These are phyloP conservation scores for Pyrenochaeta sp. DNA, from an alignment of 2,329 filamentous ascomycete genomes.

Conservation along the genomic window DNA sequence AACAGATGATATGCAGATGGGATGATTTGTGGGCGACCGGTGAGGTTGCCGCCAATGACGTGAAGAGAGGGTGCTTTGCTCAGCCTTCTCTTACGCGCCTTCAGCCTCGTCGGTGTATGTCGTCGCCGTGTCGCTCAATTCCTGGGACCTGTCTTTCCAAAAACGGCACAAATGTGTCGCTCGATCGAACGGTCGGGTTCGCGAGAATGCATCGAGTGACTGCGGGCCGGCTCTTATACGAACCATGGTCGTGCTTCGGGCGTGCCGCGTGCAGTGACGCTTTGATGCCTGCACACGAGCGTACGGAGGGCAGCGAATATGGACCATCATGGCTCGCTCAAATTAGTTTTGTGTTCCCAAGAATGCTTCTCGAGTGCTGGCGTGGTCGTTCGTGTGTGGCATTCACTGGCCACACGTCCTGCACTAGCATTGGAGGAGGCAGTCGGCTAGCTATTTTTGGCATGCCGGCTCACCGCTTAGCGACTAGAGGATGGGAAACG, in stretches of 20 bases:
- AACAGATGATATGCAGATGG: constrained; percentile 4
- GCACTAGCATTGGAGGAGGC: constrained; percentile 9
- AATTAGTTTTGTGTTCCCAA: constrained; percentile 10
- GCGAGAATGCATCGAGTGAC: not conserved
- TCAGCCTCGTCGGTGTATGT: constrained; percentile 19
- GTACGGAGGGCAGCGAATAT: no score
- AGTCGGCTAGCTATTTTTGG: constrained; percentile 11
- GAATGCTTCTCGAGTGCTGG: constrained; percentile 19
- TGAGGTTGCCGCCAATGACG: constrained; percentile 21
- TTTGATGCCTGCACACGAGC: constrained; percentile 4
- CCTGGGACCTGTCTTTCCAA: not conserved
- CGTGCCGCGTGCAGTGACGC: constrained; percentile 4
- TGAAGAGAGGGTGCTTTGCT: constrained; percentile 6
- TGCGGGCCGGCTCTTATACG: constrained; percentile 10
- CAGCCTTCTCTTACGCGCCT: constrained; percentile 18
- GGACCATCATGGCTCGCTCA: constrained; percentile 7
- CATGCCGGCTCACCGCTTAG: constrained; percentile 10
- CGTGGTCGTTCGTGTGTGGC: constrained; percentile 23
- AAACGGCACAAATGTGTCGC: no score
- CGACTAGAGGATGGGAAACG: constrained; percentile 5
- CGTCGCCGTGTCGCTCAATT: constrained; percentile 8
- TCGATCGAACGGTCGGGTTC: not conserved
- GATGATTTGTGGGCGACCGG: constrained; percentile 17
- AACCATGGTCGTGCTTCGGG: constrained; percentile 2
- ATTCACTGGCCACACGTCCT: constrained; percentile 22